phyloP scores from a whole-genome alignment of 75 land plant genomes.

The Sequoiadendron giganteum region DNA sequence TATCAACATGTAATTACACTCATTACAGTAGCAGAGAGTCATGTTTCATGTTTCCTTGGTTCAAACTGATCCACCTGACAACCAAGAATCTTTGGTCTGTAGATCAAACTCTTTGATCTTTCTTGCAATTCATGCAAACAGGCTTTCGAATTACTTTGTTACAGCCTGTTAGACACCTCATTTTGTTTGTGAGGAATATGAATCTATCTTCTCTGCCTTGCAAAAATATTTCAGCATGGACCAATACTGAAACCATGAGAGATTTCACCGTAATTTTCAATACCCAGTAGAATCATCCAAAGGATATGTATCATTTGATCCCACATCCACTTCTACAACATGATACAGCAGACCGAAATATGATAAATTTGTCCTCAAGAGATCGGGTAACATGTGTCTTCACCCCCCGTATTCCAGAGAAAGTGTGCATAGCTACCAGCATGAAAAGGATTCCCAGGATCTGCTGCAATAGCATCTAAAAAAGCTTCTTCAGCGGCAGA shows the following conservation, averaged over 20 bases:
- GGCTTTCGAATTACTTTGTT: neutral
- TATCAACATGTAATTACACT: slow-evolving; percentile 6
- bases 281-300: neutral
- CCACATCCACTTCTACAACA: slow-evolving; percentile 3
- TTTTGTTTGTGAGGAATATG: neutral
- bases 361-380: neutral
- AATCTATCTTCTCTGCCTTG: slow-evolving; percentile 3
- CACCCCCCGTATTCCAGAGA: slow-evolving; percentile 68
- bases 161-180: neutral
- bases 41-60: neutral
- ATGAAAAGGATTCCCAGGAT: slow-evolving; percentile 47
- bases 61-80: neutral
- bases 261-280: slow-evolving; percentile 1
- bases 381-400: slow-evolving; percentile 44
- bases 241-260: neutral
- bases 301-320: neutral
- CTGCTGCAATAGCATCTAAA: slow-evolving; percentile 53
- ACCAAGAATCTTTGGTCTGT: neutral
- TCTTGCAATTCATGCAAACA: neutral
- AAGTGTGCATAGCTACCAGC: slow-evolving; percentile 65
- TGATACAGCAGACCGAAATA: neutral
- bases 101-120: neutral
- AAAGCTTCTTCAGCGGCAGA: slow-evolving; percentile 67
- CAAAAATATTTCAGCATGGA: slow-evolving; percentile 5
- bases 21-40: neutral